Conservation (phyloP, 345 rosid genomes). For the Ceriops tagal region DNA sequence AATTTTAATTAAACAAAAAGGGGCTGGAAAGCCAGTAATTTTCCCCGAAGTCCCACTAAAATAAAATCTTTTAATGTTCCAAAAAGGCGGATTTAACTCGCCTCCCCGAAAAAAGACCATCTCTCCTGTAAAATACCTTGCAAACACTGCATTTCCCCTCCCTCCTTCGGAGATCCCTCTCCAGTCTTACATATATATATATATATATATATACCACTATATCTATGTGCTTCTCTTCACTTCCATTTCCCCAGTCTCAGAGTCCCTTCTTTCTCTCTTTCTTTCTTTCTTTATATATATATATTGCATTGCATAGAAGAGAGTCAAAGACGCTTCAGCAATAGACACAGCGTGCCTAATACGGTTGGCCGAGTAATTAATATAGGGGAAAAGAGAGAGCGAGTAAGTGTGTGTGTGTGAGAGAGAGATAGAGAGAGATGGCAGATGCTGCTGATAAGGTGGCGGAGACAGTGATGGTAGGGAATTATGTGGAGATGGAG, state of each 20-base stretch:
- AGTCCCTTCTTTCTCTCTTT: background rate
- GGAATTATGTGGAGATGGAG: slow-evolving; percentile 96
- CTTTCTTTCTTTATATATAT: background rate
- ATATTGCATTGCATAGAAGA: background rate
- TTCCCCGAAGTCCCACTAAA: slow-evolving; percentile 17
- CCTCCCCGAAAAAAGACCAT: slow-evolving; percentile 23
- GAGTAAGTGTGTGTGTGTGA: background rate
- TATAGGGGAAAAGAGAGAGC: background rate
- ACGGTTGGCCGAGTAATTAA: too few relatives aligned
- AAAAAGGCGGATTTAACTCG: slow-evolving; percentile 28
- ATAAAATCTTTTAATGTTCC: background rate
- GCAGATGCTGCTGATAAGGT: slow-evolving; percentile 61
- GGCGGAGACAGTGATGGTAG: slow-evolving; percentile 82
- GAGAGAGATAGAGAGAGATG: slow-evolving; percentile 4
- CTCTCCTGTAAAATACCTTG: slow-evolving; percentile 28
- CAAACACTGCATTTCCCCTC: slow-evolving; percentile 31
- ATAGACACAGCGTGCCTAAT: too few relatives aligned
- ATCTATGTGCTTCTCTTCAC: slow-evolving; percentile 22
- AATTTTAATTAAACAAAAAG: slow-evolving; percentile 16
- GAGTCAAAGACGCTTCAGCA: background rate
- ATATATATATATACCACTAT: slow-evolving; percentile 1
- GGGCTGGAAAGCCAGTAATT: slow-evolving; percentile 8
- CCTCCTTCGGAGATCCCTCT: slow-evolving; percentile 11
- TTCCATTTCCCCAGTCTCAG: slow-evolving; percentile 22
- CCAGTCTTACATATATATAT: slow-evolving; percentile 25